phyloP scores from a whole-genome alignment of 2,329 filamentous ascomycete genomes.

The Colletotrichum cuscutae region DNA sequence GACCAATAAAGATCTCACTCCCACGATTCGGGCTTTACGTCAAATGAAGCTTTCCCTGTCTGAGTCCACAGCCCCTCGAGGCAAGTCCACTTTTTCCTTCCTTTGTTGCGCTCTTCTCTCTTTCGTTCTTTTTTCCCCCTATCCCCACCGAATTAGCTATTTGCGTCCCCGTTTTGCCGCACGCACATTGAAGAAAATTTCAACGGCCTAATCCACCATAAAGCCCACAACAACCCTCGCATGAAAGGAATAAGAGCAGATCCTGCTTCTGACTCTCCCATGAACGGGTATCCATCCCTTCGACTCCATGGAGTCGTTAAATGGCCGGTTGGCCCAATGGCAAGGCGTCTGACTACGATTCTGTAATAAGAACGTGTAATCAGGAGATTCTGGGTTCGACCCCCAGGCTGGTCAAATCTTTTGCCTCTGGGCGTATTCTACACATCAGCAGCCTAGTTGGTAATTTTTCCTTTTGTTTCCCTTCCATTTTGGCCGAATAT shows the following conservation, averaged over 20 bases:
- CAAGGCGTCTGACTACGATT: conserved; percentile 56
- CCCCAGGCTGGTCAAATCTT: conserved; percentile 33
- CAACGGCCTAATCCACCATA: neutral
- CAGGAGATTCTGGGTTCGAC: conserved; percentile 36
- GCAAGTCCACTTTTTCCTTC: neutral
- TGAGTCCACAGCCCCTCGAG: neutral
- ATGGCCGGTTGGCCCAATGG: conserved; percentile 47
- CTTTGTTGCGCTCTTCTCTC: neutral
- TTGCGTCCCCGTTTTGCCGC: neutral
- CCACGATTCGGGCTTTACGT: neutral
- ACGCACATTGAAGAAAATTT: conserved; percentile 11
- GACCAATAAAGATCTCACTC: neutral
- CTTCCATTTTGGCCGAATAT: neutral
- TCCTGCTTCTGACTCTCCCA: neutral
- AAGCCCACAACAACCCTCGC: neutral
- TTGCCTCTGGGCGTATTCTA: neutral
- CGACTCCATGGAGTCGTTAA: neutral
- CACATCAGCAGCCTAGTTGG: too few species aligned
- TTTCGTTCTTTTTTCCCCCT: too few species aligned
- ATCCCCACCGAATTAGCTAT: conserved; percentile 13
- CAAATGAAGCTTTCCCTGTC: conserved; percentile 12
- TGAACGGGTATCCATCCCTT: neutral
- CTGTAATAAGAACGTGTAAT: neutral
- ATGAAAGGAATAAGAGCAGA: neutral
- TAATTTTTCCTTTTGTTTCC: neutral